Conservation (phyloP, 352 stramenopile genomes). For the Blastocystis sp. region DNA sequence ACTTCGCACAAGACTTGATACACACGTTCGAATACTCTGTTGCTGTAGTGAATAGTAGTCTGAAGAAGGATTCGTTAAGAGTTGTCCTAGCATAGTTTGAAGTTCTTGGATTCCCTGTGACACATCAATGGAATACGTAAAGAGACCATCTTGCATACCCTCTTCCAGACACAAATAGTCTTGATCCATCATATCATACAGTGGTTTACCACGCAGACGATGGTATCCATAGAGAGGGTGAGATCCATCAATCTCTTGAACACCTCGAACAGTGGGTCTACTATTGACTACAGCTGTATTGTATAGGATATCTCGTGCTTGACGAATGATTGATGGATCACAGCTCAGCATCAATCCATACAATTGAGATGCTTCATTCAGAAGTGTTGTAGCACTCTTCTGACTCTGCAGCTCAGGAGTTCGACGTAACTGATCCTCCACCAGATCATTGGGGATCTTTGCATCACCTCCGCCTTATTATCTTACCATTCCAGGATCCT, state of each 20-base stretch:
- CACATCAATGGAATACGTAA: neutral
- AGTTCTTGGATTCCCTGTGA: neutral
- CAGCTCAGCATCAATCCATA: constrained; percentile 16
- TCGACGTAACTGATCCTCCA: neutral
- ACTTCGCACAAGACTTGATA: neutral
- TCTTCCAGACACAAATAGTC: constrained; percentile 26
- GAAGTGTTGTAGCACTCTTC: neutral
- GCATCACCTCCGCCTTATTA: too few relatives aligned
- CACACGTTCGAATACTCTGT: neutral
- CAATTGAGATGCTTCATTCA: neutral
- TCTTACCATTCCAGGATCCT: neutral
- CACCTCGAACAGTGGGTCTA: neutral
- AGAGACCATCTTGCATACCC: neutral
- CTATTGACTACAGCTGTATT: neutral
- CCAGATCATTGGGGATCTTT: neutral
- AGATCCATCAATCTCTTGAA: constrained; percentile 12
- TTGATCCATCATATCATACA: neutral
- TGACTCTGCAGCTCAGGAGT: neutral
- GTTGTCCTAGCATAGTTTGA: neutral
- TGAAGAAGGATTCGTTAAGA: neutral
- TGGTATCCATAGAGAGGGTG: neutral
- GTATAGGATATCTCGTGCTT: neutral
- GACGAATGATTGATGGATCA: neutral
- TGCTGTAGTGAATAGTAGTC: neutral
- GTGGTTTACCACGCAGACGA: constrained; percentile 20